Evolutionary conservation across 257 asterid genomes (phyloP).

Genomic region (Plectranthus barbatus): DNA sequence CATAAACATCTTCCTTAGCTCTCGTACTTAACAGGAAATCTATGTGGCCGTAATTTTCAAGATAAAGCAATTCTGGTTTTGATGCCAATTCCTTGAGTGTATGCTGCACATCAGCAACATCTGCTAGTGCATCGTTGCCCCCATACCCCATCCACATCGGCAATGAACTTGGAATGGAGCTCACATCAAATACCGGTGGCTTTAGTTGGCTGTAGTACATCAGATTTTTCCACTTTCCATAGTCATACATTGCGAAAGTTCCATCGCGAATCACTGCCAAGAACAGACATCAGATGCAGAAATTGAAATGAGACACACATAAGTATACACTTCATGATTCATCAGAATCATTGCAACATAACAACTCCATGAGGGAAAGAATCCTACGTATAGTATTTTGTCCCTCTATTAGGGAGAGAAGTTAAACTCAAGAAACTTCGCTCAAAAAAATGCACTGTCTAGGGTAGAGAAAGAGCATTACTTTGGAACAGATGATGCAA

Average conservation of each 20-base stretch:
- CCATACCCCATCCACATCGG: slow-evolving; percentile 96
- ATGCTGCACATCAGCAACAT: slow-evolving; percentile 57
- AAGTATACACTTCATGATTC: background rate
- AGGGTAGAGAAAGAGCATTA: slow-evolving; percentile 29
- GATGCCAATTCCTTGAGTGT: slow-evolving; percentile 50
- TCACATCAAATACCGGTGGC: slow-evolving; percentile 73
- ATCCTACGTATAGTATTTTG: background rate
- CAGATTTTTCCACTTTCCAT: slow-evolving; percentile 69
- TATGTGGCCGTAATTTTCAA: slow-evolving; percentile 77
- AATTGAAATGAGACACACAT: background rate
- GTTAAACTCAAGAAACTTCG: background rate
- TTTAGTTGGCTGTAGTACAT: slow-evolving; percentile 43
- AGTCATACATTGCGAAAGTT: slow-evolving; percentile 73
- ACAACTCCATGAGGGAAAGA: background rate
- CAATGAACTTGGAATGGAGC: slow-evolving; percentile 59
- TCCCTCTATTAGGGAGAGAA: background rate
- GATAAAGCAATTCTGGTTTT: slow-evolving; percentile 69
- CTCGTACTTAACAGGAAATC: slow-evolving; percentile 74
- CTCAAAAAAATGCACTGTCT: background rate
- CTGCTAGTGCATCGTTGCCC: slow-evolving; percentile 82
- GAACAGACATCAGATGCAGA: background rate
- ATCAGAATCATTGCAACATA: background rate
- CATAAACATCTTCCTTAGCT: slow-evolving; percentile 70
- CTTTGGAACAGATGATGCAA: slow-evolving; percentile 91
- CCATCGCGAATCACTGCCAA: slow-evolving; percentile 93